Percentiles rank a stretch among this genome's conserved stretches.
Conservation (phyloP, 257 asterid species). For the Lycium barbarum region DNA sequence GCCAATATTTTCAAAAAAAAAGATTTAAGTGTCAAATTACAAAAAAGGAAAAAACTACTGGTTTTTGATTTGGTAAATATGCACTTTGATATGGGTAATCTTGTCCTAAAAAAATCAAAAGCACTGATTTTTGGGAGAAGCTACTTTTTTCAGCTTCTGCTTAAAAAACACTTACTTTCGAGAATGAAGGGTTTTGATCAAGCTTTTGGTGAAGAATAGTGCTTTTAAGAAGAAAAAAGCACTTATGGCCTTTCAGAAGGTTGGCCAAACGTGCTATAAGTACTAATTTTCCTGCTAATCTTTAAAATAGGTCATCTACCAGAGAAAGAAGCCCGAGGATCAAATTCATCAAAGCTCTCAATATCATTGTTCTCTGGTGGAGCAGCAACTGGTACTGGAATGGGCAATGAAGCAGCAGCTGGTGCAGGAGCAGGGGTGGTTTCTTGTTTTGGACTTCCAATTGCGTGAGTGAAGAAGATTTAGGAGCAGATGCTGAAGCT, state of each 20-base stretch:
- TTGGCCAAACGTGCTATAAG: neutral
- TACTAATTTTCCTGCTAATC: neutral
- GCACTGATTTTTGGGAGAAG: neutral
- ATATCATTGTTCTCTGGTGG: constrained; percentile 51
- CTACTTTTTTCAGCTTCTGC: neutral
- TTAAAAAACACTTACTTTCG: neutral
- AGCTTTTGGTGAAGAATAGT: neutral
- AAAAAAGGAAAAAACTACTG: neutral
- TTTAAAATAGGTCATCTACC: constrained; percentile 49
- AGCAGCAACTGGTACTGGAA: constrained; percentile 53
- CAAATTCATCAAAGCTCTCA: constrained; percentile 90
- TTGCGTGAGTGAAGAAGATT: constrained; percentile 58
- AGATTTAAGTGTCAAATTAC: neutral
- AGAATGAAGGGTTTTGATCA: neutral
- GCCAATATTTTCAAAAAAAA: neutral
- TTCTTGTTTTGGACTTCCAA: constrained; percentile 60
- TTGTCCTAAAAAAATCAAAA: neutral
- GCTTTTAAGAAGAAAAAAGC: neutral
- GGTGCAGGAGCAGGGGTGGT: constrained; percentile 49
- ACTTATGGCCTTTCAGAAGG: neutral
- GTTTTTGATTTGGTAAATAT: too few relatives aligned
- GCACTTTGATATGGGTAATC: neutral
- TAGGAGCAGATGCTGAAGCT: constrained; percentile 65
- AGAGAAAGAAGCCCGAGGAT: constrained; percentile 84
- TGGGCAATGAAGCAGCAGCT: constrained; percentile 57